Evolutionary conservation across 2,329 filamentous ascomycete species (phyloP), one percentile per base, ranked within the genome.

Genomic region (Pseudopyricularia cyperi): DNA sequence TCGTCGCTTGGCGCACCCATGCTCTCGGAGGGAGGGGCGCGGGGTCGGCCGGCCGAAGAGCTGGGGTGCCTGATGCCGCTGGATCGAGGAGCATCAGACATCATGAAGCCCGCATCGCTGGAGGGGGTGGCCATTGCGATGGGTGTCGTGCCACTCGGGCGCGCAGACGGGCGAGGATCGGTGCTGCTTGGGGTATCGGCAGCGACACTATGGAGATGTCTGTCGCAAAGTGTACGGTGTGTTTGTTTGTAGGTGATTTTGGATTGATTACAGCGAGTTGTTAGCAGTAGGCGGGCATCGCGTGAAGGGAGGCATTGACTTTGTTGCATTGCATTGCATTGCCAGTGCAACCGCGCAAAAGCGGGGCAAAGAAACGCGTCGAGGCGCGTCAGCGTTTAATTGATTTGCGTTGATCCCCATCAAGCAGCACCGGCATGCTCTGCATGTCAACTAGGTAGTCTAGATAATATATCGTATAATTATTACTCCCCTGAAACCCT

Each of bases 11-110:
- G 71, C 0, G 74, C 76, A 51, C 74, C 79, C 55, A 75, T 61
- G 55, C 76, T 81, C 64, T 84, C 80, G 4, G 80, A 83, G 1
- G 78, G 80, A n/a, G 79, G 80, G 0, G 71, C 77, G 57, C 76
- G 68, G 26, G 78, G 77, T 35, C 77, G 71, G 14, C 71, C 67
- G 35, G 71, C 70, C 7, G 76, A 77, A 7, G 76, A 79, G 44
- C 74, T 73, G 53, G 71, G 71, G 51, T 71, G 68, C 44, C 74
- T 72, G 33, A 42, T 51, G 64, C 61, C 37, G 65, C 65, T 51
- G 47, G 66, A 61, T 56, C 69, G 66, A 46, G 69, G 67, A 53
- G 68, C 73, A 59, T 81, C 77, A 55, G 78, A 81, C 74, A 80
- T 80, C 59, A 72, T 65, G 59, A 73, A 71, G 58, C 75, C 76